A percentile compares a stretch with the other conserved stretches of the same genome.
Evolutionary conservation across 192 early-diverging fungal genomes (phyloP).

Genomic region (Coemansia sp.): DNA sequence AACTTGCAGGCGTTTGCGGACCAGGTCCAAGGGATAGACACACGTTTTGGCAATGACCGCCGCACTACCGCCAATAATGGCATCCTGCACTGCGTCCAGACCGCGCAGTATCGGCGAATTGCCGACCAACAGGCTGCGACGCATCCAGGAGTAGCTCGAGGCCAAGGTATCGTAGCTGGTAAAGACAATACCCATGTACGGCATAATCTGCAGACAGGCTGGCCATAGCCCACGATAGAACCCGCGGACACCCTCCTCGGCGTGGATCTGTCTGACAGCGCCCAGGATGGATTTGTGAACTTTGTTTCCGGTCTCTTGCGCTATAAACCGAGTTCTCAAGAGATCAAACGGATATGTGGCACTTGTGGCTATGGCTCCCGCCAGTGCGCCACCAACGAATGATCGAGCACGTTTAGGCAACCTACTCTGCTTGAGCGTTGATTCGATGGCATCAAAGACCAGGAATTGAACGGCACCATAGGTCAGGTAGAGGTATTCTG

Average conservation of each 20-base stretch:
- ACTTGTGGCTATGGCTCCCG: constrained; percentile 76
- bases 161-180: constrained; percentile 68
- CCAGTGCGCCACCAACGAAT: constrained; percentile 75
- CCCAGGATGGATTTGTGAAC: constrained; percentile 66
- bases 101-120: not conserved
- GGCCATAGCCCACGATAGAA: constrained; percentile 86
- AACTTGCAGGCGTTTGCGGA: constrained; percentile 75
- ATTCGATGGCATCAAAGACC: constrained; percentile 63
- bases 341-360: constrained; percentile 96
- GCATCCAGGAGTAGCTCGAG: constrained; percentile 38
- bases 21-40: constrained; percentile 90
- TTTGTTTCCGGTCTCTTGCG: constrained; percentile 64
- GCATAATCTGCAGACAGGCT: constrained; percentile 83
- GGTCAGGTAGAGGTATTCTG: constrained; percentile 87
- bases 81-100: constrained; percentile 55
- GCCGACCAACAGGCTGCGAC: not conserved
- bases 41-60: constrained; percentile 80
- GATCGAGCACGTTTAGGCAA: constrained; percentile 51
- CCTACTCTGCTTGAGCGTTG: constrained; percentile 5
- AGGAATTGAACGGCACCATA: constrained; percentile 90
- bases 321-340: constrained; percentile 88
- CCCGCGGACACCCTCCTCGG: constrained; percentile 74
- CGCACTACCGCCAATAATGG: constrained; percentile 74
- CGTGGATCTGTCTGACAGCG: constrained; percentile 65
- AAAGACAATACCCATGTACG: constrained; percentile 95